Evolutionary conservation across 768 basidiomycete species (phyloP).

Genomic region (Serendipita sp.): DNA sequence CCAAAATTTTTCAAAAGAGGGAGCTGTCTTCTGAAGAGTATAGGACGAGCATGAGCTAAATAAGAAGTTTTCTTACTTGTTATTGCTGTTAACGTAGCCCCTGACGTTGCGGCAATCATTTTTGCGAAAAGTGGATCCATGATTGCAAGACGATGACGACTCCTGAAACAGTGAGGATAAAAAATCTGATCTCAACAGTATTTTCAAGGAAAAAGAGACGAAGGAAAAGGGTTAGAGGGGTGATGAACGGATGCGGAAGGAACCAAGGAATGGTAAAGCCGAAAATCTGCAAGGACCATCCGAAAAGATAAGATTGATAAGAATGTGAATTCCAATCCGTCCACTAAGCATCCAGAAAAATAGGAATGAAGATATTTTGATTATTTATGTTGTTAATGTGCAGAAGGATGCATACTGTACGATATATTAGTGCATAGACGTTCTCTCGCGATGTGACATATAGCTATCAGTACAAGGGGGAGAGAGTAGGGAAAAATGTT

Average conservation of each 20-base stretch:
- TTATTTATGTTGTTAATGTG: background rate
- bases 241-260: background rate
- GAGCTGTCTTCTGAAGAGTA: too few relatives aligned
- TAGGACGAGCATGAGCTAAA: too few relatives aligned
- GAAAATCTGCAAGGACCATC: background rate
- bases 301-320: background rate
- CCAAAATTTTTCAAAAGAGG: background rate
- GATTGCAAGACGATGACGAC: background rate
- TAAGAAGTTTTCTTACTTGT: slow-evolving; percentile 35
- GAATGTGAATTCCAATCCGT: background rate
- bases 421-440: too few relatives aligned
- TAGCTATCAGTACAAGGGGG: too few relatives aligned
- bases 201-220: too few relatives aligned
- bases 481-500: background rate
- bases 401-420: too few relatives aligned
- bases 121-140: slow-evolving; percentile 72
- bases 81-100: slow-evolving; percentile 65
- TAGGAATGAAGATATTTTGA: background rate
- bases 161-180: too few relatives aligned
- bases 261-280: background rate
- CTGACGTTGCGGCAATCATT: slow-evolving; percentile 60
- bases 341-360: background rate
- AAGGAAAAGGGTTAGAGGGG: background rate
- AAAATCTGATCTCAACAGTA: too few relatives aligned
- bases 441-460: too few relatives aligned